A percentile compares a stretch with the other conserved stretches of the same genome.
These are phyloP conservation scores for Pythium rhizo-oryzae DNA, from an alignment of 352 stramenopile species.

Conservation along the genomic window DNA sequence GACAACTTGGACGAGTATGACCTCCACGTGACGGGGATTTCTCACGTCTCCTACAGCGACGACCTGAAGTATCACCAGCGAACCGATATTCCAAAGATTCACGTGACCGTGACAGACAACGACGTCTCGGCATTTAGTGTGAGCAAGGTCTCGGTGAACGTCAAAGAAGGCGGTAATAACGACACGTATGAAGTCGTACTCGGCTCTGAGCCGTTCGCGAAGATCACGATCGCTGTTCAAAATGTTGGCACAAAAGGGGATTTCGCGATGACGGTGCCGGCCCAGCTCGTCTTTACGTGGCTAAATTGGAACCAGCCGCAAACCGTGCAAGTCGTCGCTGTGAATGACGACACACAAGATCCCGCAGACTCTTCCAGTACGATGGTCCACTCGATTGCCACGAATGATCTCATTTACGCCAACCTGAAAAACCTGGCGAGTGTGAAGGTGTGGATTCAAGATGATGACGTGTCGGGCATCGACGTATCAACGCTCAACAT, in stretches of 20 bases:
- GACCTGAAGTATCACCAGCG: slow-evolving; percentile 73
- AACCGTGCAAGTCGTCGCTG: slow-evolving; percentile 47
- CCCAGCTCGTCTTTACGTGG: slow-evolving; percentile 63
- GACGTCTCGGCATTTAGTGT: slow-evolving; percentile 59
- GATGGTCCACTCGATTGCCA: slow-evolving; percentile 52
- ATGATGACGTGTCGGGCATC: slow-evolving; percentile 69
- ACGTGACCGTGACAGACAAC: slow-evolving; percentile 63
- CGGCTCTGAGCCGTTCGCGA: slow-evolving; percentile 64
- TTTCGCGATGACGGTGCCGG: slow-evolving; percentile 34
- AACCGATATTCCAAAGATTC: slow-evolving; percentile 53
- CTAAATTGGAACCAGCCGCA: slow-evolving; percentile 68
- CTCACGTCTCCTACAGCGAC: slow-evolving; percentile 63
- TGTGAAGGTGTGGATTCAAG: slow-evolving; percentile 55
- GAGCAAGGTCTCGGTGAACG: slow-evolving; percentile 39
- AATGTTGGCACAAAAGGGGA: slow-evolving; percentile 60
- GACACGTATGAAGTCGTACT: slow-evolving; percentile 66
- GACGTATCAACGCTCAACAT: slow-evolving; percentile 48
- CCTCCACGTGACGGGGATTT: slow-evolving; percentile 64
- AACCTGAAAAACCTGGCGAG: slow-evolving; percentile 40
- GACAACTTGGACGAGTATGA: slow-evolving; percentile 75
- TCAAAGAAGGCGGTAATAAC: slow-evolving; percentile 45
- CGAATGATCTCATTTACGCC: slow-evolving; percentile 75
- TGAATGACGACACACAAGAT: slow-evolving; percentile 70
- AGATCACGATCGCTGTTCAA: slow-evolving; percentile 51
- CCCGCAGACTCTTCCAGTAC: slow-evolving; percentile 44